Evolutionary conservation across 768 basidiomycete genomes (phyloP).

Genomic region (Leccinum truebloodii): DNA sequence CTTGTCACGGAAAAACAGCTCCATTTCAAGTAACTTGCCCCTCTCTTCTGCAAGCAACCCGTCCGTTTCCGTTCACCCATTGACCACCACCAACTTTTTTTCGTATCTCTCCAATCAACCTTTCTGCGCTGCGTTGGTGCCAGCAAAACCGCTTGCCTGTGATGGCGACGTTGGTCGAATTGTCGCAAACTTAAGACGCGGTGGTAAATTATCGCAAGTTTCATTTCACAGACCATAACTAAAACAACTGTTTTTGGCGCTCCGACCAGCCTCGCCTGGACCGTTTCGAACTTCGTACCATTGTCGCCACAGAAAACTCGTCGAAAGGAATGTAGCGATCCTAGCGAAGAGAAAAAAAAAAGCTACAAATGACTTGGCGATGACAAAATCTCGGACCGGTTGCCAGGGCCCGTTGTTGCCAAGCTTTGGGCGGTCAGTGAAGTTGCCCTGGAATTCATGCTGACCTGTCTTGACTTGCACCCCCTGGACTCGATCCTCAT

Average conservation of each 20-base stretch:
- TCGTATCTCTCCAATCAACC: not conserved
- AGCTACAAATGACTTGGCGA: not conserved
- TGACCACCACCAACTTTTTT: not conserved
- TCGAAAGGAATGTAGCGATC: not conserved
- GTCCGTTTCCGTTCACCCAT: not conserved
- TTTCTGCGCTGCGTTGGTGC: not conserved
- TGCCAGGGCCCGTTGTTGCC: not conserved
- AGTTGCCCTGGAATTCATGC: not conserved
- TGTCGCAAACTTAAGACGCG: too few relatives aligned
- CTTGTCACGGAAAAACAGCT: slow-evolving; percentile 1
- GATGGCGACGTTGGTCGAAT: not conserved
- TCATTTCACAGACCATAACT: not conserved
- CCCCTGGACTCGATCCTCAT: not conserved
- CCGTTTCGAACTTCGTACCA: not conserved
- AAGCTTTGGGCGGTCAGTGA: not conserved
- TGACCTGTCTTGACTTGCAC: not conserved
- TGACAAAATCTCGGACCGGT: not conserved
- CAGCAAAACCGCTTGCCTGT: not conserved
- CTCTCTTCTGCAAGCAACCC: not conserved
- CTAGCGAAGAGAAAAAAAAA: not conserved
- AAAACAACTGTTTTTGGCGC: too few relatives aligned
- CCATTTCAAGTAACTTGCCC: slow-evolving; percentile 11
- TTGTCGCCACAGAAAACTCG: not conserved
- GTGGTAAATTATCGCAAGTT: not conserved
- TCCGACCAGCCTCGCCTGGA: too few relatives aligned